These are phyloP conservation scores for Phylloporus rhodoxanthus DNA, from an alignment of 768 basidiomycete species.

Conservation along the genomic window DNA sequence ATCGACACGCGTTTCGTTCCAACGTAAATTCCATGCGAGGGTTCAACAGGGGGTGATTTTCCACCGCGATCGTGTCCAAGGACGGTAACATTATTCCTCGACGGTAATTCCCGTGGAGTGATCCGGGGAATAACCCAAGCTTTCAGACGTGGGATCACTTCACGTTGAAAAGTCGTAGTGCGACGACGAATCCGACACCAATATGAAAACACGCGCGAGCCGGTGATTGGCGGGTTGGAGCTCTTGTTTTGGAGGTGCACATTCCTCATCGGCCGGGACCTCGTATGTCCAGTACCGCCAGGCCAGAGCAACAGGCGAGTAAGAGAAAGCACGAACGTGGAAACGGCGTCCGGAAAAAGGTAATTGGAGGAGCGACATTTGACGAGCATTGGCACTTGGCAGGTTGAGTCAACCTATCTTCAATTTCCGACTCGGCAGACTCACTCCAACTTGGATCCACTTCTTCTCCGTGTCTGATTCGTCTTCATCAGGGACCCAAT, in stretches of 20 bases:
- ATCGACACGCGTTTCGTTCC: slow-evolving; percentile 20
- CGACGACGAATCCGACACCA: slow-evolving; percentile 25
- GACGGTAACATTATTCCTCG: slow-evolving; percentile 13
- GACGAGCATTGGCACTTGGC: slow-evolving; percentile 7
- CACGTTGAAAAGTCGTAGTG: slow-evolving; percentile 22
- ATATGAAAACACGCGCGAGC: slow-evolving; percentile 24
- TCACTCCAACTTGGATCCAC: too few species aligned
- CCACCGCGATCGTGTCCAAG: slow-evolving; percentile 24
- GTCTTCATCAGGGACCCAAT: slow-evolving; percentile 51
- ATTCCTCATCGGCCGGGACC: slow-evolving; percentile 10
- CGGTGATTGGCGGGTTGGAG: slow-evolving; percentile 30
- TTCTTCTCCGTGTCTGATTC: slow-evolving; percentile 23
- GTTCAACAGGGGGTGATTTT: slow-evolving; percentile 18
- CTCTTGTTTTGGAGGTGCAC: slow-evolving; percentile 12
- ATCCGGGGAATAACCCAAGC: slow-evolving; percentile 27
- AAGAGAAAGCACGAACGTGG: slow-evolving; percentile 21
- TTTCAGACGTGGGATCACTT: slow-evolving; percentile 27
- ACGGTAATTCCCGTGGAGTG: slow-evolving; percentile 21
- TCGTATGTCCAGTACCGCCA: slow-evolving; percentile 27
- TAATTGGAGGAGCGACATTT: slow-evolving; percentile 16
- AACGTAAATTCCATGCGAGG: slow-evolving; percentile 21
- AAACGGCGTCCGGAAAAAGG: slow-evolving; percentile 25
- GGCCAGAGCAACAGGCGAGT: slow-evolving; percentile 11
- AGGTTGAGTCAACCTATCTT: too few species aligned
- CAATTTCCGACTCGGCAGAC: too few species aligned